These are phyloP conservation scores for Ceratocystis harringtonii DNA, from an alignment of 2,329 filamentous ascomycete genomes.

Conservation along the genomic window DNA sequence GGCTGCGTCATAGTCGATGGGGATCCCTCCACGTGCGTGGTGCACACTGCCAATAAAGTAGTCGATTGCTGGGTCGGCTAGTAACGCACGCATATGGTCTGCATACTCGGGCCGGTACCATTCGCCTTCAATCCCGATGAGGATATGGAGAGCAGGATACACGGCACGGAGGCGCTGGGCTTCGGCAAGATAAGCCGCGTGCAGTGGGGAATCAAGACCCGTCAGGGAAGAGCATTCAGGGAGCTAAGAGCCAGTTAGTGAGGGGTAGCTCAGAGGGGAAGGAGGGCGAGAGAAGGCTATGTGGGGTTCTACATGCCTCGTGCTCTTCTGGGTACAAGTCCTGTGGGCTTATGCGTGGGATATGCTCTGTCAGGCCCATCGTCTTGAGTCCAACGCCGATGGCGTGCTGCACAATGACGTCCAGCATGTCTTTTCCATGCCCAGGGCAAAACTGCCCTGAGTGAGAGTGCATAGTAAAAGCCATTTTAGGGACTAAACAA, in stretches of 20 bases:
- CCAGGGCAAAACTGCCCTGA: slow-evolving; percentile 91
- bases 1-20: slow-evolving; percentile 69
- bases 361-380: slow-evolving; percentile 87
- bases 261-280: background rate
- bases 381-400: slow-evolving; percentile 65
- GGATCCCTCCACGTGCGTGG: slow-evolving; percentile 66
- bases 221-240: slow-evolving; percentile 35
- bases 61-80: slow-evolving; percentile 54
- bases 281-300: too few relatives aligned
- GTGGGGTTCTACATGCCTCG: background rate
- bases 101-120: slow-evolving; percentile 62
- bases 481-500: slow-evolving; percentile 43
- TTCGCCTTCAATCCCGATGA: slow-evolving; percentile 86
- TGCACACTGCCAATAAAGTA: slow-evolving; percentile 90
- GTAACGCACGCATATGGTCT: slow-evolving; percentile 41
- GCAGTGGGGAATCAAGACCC: slow-evolving; percentile 36
- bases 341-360: slow-evolving; percentile 56
- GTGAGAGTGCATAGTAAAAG: slow-evolving; percentile 95
- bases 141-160: slow-evolving; percentile 60
- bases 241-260: slow-evolving; percentile 25
- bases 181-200: slow-evolving; percentile 60
- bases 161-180: slow-evolving; percentile 54
- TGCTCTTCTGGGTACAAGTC: slow-evolving; percentile 87
- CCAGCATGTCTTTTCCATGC: slow-evolving; percentile 73
- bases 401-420: slow-evolving; percentile 67